Base-by-base conservation (phyloP, 495 filamentous ascomycete genomes). In the Acidomyces sp. region DNA sequence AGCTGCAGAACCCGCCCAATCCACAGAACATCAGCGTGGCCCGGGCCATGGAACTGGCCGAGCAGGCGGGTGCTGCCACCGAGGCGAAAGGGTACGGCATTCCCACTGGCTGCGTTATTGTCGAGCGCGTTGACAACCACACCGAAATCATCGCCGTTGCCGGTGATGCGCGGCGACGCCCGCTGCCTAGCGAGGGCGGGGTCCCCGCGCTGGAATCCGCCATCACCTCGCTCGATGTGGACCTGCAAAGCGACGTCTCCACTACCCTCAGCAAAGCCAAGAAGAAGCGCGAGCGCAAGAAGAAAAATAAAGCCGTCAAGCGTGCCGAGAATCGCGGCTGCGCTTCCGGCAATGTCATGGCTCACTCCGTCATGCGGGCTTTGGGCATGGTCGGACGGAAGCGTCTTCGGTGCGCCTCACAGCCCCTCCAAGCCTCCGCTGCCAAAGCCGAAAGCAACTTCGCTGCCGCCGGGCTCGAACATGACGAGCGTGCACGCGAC, bases 381-480 rank as follows among this genome's bases (percentile, higher is more conserved):
- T 80, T 90, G 43, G 85, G 77, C 43, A 79, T 95, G 62, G 75
- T 96, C 41, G 82, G 85, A 2, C 74, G 75, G 45, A 82, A 79
- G 53, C 54, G 79, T 20, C 44, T 60, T 1, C 45, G 55, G n/a
- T 37, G 38, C 28, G 48, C 48, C 27, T 37, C 39, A 12, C 39
- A 29, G 13, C 27, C 31, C 18, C 24, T 41, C 29, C 32, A 21
- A 19, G 44, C 3, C 12, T 15, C 13, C 1, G 37, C 43, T 6
- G 26, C 40, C n/a, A 51, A 50, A 31, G 44, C 47, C 21, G 45
- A 43, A 19, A 29, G 16, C 11, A 33, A 16, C 38, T 47, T 54
- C 39, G 15, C 33, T 25, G 41, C 34, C 9, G 49, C 39, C 29
- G 51, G 42, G 5, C 41, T 47, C n/a, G 30, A 35, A n/a, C 29